Evolutionary conservation across 2,329 filamentous ascomycete species (phyloP).

Genomic region (Ophiostoma novo-ulmi): DNA sequence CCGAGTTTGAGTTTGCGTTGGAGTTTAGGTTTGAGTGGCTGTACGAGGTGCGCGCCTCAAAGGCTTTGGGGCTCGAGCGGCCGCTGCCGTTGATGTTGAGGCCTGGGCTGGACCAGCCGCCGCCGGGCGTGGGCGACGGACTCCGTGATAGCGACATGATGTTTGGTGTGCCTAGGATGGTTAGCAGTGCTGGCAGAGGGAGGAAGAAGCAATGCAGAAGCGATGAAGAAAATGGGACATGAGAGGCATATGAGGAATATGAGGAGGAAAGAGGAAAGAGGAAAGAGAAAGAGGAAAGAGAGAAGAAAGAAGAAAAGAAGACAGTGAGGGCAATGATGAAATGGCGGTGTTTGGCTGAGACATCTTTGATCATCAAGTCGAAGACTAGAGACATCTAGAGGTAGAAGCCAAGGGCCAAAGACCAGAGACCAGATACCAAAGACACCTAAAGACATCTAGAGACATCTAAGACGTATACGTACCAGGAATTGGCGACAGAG

Average conservation of each 20-base stretch:
- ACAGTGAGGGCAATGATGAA: not conserved
- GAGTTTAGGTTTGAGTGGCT: slow-evolving; percentile 39
- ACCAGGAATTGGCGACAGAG: slow-evolving; percentile 54
- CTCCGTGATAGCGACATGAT: slow-evolving; percentile 82
- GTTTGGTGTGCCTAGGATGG: slow-evolving; percentile 49
- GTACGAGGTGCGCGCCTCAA: slow-evolving; percentile 37
- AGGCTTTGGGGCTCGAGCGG: slow-evolving; percentile 43
- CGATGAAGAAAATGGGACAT: too few species aligned
- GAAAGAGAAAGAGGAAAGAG: not conserved
- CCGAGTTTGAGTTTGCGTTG: slow-evolving; percentile 45
- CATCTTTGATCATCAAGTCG: too few species aligned
- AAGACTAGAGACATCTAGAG: too few species aligned
- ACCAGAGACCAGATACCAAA: not conserved
- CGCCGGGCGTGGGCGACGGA: slow-evolving; percentile 75
- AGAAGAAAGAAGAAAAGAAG: not conserved
- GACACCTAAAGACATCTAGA: not conserved
- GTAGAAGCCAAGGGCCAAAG: too few species aligned
- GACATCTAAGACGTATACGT: slow-evolving; percentile 31
- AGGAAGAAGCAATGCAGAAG: slow-evolving; percentile 23
- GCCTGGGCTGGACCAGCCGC: slow-evolving; percentile 67
- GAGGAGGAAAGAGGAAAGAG: slow-evolving; percentile 1
- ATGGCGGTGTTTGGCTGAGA: not conserved
- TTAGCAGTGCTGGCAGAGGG: not conserved
- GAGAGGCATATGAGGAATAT: slow-evolving; percentile 22
- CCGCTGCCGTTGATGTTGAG: slow-evolving; percentile 23